Conservation (phyloP, 257 asterid genomes). For the Gynochthodes officinalis region DNA sequence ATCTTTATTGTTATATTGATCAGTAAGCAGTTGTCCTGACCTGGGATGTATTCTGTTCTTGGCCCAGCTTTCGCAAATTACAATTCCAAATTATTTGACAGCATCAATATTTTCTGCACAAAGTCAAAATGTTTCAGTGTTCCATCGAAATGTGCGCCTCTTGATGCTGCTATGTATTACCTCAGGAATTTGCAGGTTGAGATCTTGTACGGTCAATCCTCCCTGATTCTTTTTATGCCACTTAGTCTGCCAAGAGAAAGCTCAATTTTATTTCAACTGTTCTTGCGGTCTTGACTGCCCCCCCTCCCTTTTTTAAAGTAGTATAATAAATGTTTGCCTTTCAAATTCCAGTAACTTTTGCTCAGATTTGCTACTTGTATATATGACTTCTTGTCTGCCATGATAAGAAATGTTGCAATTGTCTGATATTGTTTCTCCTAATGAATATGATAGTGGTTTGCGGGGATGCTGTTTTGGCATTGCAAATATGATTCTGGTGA, state of each 20-base stretch:
- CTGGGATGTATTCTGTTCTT: conserved; percentile 27
- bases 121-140: conserved; percentile 57
- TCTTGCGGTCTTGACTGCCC: too few relatives aligned
- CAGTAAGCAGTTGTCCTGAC: neutral
- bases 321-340: neutral
- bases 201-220: conserved; percentile 56
- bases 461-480: conserved; percentile 83
- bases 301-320: too few relatives aligned
- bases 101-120: conserved; percentile 92
- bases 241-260: conserved; percentile 14
- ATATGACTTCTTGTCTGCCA: neutral
- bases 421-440: conserved; percentile 29
- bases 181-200: conserved; percentile 94
- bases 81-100: conserved; percentile 82
- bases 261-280: neutral
- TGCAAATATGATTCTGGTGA: conserved; percentile 96
- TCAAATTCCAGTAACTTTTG: neutral
- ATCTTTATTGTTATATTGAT: neutral
- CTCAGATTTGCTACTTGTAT: neutral
- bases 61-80: conserved; percentile 76
- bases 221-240: conserved; percentile 40
- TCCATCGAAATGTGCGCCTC: conserved; percentile 68
- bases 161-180: conserved; percentile 58
- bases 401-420: neutral
- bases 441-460: conserved; percentile 63